Evolutionary conservation across 2,329 filamentous ascomycete species (phyloP).

Genomic region (Fusarium albosuccineum): DNA sequence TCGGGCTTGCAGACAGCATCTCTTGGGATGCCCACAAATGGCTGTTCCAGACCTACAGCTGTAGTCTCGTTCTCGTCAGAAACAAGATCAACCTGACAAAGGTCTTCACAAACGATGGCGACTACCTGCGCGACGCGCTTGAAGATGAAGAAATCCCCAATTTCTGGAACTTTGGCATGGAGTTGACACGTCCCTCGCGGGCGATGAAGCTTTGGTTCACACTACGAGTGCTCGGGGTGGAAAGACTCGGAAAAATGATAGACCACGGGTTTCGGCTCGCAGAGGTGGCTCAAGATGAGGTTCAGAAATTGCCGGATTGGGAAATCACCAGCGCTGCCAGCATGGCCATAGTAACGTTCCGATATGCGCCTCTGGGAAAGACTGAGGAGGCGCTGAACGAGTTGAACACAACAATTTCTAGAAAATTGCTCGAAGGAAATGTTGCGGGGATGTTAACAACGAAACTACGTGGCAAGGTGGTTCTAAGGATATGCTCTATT

Average conservation of each 20-base stretch:
- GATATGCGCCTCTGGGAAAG: background rate
- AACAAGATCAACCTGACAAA: background rate
- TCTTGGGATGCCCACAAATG: conserved; percentile 4
- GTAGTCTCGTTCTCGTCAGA: background rate
- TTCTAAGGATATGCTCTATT: conserved; percentile 1
- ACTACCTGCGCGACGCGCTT: background rate
- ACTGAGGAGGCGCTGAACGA: background rate
- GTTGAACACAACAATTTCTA: background rate
- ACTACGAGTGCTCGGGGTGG: background rate
- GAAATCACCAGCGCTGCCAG: background rate
- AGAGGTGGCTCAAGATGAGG: background rate
- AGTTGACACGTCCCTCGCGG: background rate
- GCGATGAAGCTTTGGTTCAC: conserved; percentile 2
- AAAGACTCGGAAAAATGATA: background rate
- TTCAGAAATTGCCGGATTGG: background rate
- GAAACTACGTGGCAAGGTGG: background rate
- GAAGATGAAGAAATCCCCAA: conserved; percentile 1
- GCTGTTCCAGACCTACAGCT: conserved; percentile 1
- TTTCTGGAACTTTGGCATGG: conserved; percentile 3
- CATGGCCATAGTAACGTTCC: background rate
- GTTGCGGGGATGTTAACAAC: background rate
- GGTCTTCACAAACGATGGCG: background rate
- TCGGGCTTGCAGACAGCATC: background rate
- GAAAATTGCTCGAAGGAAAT: background rate
- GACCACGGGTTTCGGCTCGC: background rate